Percentiles rank a stretch among this genome's conserved stretches.
phyloP scores from a whole-genome alignment of 768 basidiomycete genomes.

The Termitomyces sp. region DNA sequence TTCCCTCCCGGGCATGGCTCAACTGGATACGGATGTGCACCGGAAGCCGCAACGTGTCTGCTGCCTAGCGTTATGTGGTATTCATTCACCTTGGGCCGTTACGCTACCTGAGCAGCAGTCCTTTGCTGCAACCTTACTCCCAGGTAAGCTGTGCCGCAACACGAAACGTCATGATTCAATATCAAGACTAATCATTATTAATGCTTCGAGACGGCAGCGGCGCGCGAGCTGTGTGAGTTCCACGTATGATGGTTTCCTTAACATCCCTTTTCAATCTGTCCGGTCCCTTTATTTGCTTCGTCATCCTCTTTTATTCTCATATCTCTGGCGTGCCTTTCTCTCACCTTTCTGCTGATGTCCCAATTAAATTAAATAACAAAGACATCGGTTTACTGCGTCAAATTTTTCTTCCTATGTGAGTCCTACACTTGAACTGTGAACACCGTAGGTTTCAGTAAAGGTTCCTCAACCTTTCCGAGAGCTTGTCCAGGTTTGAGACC shows the following conservation, averaged over 20 bases:
- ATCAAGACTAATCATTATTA: constrained; percentile 22
- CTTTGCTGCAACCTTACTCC: constrained; percentile 74
- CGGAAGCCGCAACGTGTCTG: constrained; percentile 60
- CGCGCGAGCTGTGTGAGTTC: constrained; percentile 92
- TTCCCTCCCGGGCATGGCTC: background rate
- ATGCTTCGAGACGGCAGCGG: constrained; percentile 89
- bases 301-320: background rate
- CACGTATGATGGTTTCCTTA: constrained; percentile 49
- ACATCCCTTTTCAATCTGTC: too few relatives aligned
- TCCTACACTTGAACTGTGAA: too few relatives aligned
- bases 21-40: background rate
- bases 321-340: constrained; percentile 5
- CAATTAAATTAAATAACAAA: constrained; percentile 52
- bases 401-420: too few relatives aligned
- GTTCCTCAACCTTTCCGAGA: constrained; percentile 47
- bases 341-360: too few relatives aligned
- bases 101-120: constrained; percentile 72
- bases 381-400: too few relatives aligned
- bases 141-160: constrained; percentile 42
- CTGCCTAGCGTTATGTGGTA: constrained; percentile 78
- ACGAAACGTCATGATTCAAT: background rate
- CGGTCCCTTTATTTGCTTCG: background rate
- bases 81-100: constrained; percentile 85
- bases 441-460: constrained; percentile 5
- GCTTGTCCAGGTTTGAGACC: constrained; percentile 85